Evolutionary conservation across 2,329 filamentous ascomycete genomes (phyloP).

Genomic region (Fusarium avenaceum): DNA sequence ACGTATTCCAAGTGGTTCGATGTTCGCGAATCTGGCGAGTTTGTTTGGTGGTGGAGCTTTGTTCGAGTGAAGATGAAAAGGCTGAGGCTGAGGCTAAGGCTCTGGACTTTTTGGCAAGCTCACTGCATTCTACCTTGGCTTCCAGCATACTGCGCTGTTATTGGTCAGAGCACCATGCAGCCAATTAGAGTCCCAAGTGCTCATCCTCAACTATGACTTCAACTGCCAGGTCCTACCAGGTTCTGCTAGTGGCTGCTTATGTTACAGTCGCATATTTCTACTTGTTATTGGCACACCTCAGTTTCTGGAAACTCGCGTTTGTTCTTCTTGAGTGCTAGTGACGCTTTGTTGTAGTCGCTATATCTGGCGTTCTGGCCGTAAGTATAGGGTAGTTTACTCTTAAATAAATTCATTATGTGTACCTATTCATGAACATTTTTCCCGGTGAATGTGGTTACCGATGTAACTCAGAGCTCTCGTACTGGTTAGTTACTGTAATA

Average conservation of each 20-base stretch:
- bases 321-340: too few species aligned
- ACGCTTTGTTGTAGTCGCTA: too few species aligned
- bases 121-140: conserved; percentile 21
- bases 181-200: conserved; percentile 39
- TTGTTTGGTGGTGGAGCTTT: conserved; percentile 15
- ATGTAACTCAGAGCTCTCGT: too few species aligned
- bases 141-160: conserved; percentile 14
- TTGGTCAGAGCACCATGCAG: conserved; percentile 6
- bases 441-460: too few species aligned
- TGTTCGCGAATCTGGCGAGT: conserved; percentile 4
- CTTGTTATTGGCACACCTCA: background rate
- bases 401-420: too few species aligned
- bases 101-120: conserved; percentile 43
- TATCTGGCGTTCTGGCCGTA: too few species aligned
- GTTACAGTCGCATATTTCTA: background rate
- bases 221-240: conserved; percentile 4
- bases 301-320: too few species aligned
- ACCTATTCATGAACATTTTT: too few species aligned
- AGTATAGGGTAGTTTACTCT: too few species aligned
- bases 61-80: conserved; percentile 41
- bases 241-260: background rate
- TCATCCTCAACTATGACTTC: conserved; percentile 8
- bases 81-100: conserved; percentile 48
- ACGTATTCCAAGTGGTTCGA: background rate
- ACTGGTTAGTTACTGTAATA: too few species aligned